Base-by-base conservation (phyloP, 2,329 filamentous ascomycete genomes). In the Emergomyces orientalis region DNA sequence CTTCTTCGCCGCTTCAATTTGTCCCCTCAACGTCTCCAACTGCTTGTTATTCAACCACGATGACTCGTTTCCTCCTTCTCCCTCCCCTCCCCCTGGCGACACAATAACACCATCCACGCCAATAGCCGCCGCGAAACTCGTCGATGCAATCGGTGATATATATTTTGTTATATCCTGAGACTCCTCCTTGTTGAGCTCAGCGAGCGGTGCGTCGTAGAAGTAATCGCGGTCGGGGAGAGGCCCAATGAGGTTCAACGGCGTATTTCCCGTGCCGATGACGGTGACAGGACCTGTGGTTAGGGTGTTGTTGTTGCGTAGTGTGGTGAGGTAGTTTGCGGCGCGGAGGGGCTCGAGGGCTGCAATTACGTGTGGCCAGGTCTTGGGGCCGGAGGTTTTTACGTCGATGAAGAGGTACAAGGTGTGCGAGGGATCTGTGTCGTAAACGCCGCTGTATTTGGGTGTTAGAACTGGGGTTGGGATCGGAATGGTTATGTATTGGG, bases 361-460 rank as follows among this genome's bases (percentile, higher is more conserved):
- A 43, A 86, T 75, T 1, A 86, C 84, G 41, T 76, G 78, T 1
- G 83, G 76, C 77, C 82, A 86, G 1, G 85, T 85, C 39, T 76
- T 76, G 0, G 73, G 68, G 6, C 84, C 84, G 43, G 79, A 74
- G 0, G 85, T 87, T 72, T 88, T 88, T 63, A 86, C 69, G 69
- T 88, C 85, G 63, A 88, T 81, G 72, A 86, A 86, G 56, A 88
- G 77, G 74, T 86, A 86, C 6, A 88, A 77, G 0, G 85, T 87
- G 71, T 87, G 84, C 6, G 71, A 76, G 1, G 75, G 70, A 41
- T 70, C 69, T 0, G 83, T 83, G 71, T 88, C 85, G 69, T 80
- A 88, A 17, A 88, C 82, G 41, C 85, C 85, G 69, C 75, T 77
- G 56, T 52, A 60, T n/a, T 45, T 8, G 27, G 41, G 34, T 60